These are phyloP conservation scores for Tylopilus sp. DNA, from an alignment of 1,284 basidiomycete genomes.

Conservation along the genomic window DNA sequence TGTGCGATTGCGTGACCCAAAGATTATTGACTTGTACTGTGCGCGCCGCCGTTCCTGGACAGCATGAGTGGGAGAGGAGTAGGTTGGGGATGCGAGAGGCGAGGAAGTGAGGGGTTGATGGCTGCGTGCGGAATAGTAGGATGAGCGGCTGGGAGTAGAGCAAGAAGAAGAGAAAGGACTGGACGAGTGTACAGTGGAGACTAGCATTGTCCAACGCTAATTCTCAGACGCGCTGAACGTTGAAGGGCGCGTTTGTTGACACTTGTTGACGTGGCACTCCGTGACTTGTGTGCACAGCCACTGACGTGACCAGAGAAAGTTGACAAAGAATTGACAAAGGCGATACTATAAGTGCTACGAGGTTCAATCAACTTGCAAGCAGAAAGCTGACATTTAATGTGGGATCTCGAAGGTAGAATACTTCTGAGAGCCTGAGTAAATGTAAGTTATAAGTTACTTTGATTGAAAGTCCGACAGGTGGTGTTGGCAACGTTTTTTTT, in stretches of 20 bases:
- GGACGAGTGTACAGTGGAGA: constrained; percentile 30
- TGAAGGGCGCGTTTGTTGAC: constrained; percentile 35
- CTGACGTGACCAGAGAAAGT: no score
- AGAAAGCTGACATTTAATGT: no score
- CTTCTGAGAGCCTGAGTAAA: no score
- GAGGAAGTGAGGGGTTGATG: constrained; percentile 60
- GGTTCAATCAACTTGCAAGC: no score
- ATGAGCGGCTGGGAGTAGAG: constrained; percentile 42
- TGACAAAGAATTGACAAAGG: no score
- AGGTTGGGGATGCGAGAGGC: constrained; percentile 52
- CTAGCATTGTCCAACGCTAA: constrained; percentile 18
- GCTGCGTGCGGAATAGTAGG: constrained; percentile 37
- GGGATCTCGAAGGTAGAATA: no score
- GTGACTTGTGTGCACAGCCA: constrained; percentile 20
- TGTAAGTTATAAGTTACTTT: no score
- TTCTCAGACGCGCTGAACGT: not conserved
- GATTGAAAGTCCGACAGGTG: no score
- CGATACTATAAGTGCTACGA: no score
- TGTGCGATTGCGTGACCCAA: constrained; percentile 16
- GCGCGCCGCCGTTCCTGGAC: constrained; percentile 55
- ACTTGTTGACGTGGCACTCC: constrained; percentile 37
- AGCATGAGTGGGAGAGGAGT: constrained; percentile 54
- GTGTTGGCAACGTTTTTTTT: no score
- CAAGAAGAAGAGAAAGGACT: constrained; percentile 28
- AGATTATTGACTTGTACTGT: constrained; percentile 56